These are phyloP conservation scores for Teunomyces aglyptinius DNA, from an alignment of 805 yeast genomes.

Conservation along the genomic window DNA sequence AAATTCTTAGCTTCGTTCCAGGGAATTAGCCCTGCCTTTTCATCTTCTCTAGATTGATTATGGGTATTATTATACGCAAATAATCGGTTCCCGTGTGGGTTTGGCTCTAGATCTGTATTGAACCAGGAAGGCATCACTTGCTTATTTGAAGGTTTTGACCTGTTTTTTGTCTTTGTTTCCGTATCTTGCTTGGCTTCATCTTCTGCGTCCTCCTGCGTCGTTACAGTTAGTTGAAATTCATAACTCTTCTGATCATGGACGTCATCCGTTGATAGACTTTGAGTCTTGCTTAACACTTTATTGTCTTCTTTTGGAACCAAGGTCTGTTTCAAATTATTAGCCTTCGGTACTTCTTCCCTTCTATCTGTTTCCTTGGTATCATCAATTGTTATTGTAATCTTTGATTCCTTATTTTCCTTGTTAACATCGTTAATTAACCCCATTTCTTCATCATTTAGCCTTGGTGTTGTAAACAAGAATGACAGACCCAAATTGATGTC, in stretches of 20 bases:
- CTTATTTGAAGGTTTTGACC: background rate
- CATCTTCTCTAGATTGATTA: slow-evolving; percentile 31
- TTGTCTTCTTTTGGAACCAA: background rate
- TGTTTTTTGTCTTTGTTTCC: background rate
- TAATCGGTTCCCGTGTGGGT: background rate
- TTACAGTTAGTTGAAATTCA: background rate
- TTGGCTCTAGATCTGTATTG: slow-evolving; percentile 8
- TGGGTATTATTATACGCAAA: background rate
- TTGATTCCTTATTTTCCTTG: slow-evolving; percentile 8
- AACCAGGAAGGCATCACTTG: slow-evolving; percentile 27
- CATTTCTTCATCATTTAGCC: slow-evolving; percentile 50
- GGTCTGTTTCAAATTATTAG: background rate
- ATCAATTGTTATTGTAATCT: background rate
- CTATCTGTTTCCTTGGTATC: background rate
- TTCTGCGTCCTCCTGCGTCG: background rate
- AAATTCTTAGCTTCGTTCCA: slow-evolving; percentile 47
- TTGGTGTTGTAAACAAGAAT: slow-evolving; percentile 20
- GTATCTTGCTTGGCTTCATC: background rate
- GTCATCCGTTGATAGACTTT: too few relatives aligned
- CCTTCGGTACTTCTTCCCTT: background rate
- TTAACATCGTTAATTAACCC: slow-evolving; percentile 25
- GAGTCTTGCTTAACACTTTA: too few relatives aligned
- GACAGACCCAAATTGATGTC: slow-evolving; percentile 6
- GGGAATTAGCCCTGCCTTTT: slow-evolving; percentile 49
- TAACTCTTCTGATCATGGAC: background rate